Evolutionary conservation across 2,329 filamentous ascomycete genomes (phyloP), one percentile per base, ranked within the genome.

Genomic region (Dothideomycetes sp.): DNA sequence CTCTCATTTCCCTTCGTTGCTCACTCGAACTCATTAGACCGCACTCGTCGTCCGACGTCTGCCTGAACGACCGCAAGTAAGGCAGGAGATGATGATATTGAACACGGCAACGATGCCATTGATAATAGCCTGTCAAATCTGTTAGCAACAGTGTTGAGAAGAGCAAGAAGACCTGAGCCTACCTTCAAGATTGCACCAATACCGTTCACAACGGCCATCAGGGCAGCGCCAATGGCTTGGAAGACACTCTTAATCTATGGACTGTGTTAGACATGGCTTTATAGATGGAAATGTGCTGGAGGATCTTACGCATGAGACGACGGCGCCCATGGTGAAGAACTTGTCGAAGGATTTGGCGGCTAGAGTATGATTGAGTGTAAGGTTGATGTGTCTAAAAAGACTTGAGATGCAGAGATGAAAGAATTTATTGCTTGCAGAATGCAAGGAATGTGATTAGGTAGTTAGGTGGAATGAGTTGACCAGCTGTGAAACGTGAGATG

Each of bases 231-330:
- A 51, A 70, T 69, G 36, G 66, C 65, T 47, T 62, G 61, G 55
- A 70, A 60, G 51, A 69, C 52, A 46, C 57, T 51, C 41, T 62
- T 49, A 52, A 67, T 61, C 63, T 65, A 45, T 13, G 9, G 7
- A 10, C 9, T 3, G 5, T 47, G 48, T 60, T 51, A 59, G 55
- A 25, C 19, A 33, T 18, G 34, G 27, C 16, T 33, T 33, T 34
- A 36, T 33, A 20, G 40, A 15, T 13, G 24, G 31, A 15, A n/a
- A 35, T 12, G 10, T 25, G 17, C 11, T 12, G 17, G 9, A 17
- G 10, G 18, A 29, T 27, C 82, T 56, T 84, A 89, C 84, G 60
- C 84, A 88, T 60, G 83, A 88, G 51, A 86, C 70, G 56, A 91
- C 79, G 63, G 81, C 83, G 67, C 84, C 84, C 84, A 91, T 89